Evolutionary conservation across 805 yeast genomes (phyloP).

Genomic region (Debaryomyces tyrocola): DNA sequence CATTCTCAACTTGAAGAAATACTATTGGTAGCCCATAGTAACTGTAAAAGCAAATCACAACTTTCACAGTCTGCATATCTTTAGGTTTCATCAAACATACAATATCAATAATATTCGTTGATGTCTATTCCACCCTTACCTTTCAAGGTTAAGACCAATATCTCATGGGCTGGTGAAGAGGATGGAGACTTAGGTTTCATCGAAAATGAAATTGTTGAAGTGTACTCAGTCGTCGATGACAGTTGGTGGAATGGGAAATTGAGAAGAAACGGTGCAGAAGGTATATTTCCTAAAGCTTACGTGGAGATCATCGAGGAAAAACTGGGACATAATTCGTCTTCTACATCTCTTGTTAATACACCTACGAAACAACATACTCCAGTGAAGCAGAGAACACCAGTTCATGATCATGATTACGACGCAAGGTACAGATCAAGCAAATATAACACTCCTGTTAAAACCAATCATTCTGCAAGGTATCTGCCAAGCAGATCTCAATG

Average conservation of each 20-base stretch:
- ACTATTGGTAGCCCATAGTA: too few species aligned
- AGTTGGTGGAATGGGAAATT: constrained; percentile 90
- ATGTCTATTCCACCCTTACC: constrained; percentile 50
- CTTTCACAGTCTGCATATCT: too few species aligned
- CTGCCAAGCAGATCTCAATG: constrained; percentile 11
- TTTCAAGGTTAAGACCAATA: constrained; percentile 75
- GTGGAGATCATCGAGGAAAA: constrained; percentile 57
- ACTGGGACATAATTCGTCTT: constrained; percentile 17
- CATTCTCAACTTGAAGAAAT: too few species aligned
- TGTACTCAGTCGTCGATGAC: constrained; percentile 77
- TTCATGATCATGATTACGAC: constrained; percentile 7
- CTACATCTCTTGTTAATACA: constrained; percentile 13
- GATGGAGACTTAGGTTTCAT: constrained; percentile 89
- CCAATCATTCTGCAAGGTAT: constrained; percentile 7
- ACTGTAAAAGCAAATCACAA: too few species aligned
- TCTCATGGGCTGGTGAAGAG: constrained; percentile 93
- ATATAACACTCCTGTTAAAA: constrained; percentile 3
- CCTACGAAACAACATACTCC: constrained; percentile 10
- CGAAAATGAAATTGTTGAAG: constrained; percentile 91
- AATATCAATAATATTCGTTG: not conserved
- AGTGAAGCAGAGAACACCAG: constrained; percentile 13
- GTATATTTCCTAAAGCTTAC: constrained; percentile 85
- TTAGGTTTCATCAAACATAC: not conserved
- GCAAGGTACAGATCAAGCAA: constrained; percentile 10
- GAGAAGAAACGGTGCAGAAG: constrained; percentile 76